Evolutionary conservation across 768 basidiomycete species (phyloP), one percentile per base, ranked within the genome.

Genomic region (Russula sp.): DNA sequence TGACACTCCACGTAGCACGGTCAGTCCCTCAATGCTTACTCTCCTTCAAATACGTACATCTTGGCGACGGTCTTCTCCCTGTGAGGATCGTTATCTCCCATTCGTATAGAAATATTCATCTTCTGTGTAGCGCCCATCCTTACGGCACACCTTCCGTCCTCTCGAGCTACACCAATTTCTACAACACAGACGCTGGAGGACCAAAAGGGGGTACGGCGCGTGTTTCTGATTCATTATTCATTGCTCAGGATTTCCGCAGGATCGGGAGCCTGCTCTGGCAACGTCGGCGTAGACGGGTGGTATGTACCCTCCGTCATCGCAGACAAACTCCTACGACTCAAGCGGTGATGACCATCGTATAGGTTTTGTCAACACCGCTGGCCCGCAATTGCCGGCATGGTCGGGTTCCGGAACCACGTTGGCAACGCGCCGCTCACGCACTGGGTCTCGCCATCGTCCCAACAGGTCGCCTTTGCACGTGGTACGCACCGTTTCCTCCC

Each of bases 401-500:
- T 74, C 45, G 84, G 82, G 2, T 86, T 87, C 76, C 77, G 80
- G 39, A 84, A 86, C 66, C 75, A 76, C 37, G 85, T 85, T 9
- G 84, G 84, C 4, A 68, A 74, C 2, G 76, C 81, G 2, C 70
- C 77, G 1, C 66, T 88, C 5, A 79, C 73, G 1, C 77, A 85
- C 67, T 88, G 85, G 84, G 77, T 82, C 6, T 79, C 84, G 2
- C 82, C 84, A 0, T 77, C 78, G 52, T 74, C 79, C 3, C 75
- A 84, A 62, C 86, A 80, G 69, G 85, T 88, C 61, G 87, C 86
- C 0, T 89, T 87, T 67, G 83, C 83, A 6, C 73, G 87, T 66
- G 86, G 87, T 80, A 60, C 14, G 6, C 7, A 10, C 8, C 16
- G 18, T n/a, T 22, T 6, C 4, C 9, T 11, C 22, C 9, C 9